Evolutionary conservation across 169 alveolate species (phyloP), one percentile per base, ranked within the genome.

Genomic region (Besnoitia besnoiti): DNA sequence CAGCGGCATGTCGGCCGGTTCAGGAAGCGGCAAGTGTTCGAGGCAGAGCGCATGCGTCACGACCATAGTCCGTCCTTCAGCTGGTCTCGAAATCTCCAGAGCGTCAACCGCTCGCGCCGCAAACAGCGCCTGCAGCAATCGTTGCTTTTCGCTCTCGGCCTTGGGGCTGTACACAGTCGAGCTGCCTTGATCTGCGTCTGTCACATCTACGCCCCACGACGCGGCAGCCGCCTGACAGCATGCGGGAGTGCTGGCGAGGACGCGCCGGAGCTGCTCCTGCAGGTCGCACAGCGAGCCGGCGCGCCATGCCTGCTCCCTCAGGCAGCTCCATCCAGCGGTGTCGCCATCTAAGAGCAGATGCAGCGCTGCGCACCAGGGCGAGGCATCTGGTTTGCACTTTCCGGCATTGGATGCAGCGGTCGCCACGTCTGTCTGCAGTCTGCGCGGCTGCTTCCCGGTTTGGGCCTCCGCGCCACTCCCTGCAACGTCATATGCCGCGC

Each of bases 11-110:
- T 97, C 99, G 73, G 97, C 95, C 24, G 99, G 99, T 82, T 97
- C 99, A 5, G 98, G 99, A 4, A 97, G 97, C 27, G 98, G 96
- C 79, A 97, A 95, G 90, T 97, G 99, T 39, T 97, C 96, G 44
- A 94, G 82, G 92, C 99, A 97, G 37, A 37, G 19, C 37, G 85
- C 88, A 44, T 92, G 95, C n/a, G 93, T 92, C 8, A 90, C 90
- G 27, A 76, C 59, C 61, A 85, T 49, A 0, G 95, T 92, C 84
- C 47, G 67, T 5, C 67, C 67, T 55, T 55, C 67, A 21, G 33
- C 67, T 55, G 33, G 67, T 19, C 3, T 55, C n/a, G 67, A 5
- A 55, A 19, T 3, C 67, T 16, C 30, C 24, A 1, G 33, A 1
- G 12, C 67, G 24, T 7, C 59, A 49, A 10, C 59, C 33, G 33